Conservation (phyloP, 495 filamentous ascomycete genomes). For the Aspergillus funiculosus region DNA sequence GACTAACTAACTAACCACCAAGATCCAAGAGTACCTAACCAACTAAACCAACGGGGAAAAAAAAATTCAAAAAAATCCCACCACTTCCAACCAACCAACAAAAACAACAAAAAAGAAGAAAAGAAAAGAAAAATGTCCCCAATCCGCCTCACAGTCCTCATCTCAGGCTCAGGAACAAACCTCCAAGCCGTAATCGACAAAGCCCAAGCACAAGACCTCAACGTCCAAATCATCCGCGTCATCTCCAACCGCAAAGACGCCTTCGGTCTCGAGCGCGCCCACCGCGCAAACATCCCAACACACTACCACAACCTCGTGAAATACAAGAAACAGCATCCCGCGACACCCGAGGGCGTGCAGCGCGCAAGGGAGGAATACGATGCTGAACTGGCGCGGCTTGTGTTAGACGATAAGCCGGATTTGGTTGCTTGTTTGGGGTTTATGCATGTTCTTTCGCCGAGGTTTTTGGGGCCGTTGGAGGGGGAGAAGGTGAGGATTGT, state of each 20-base stretch:
- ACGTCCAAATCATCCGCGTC: conserved; percentile 66
- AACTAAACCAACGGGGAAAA: not conserved
- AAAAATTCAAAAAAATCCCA: not conserved
- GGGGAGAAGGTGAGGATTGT: conserved; percentile 60
- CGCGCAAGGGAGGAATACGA: conserved; percentile 67
- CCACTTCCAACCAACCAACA: not conserved
- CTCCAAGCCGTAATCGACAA: conserved; percentile 88
- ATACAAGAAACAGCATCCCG: conserved; percentile 50
- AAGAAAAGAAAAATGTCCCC: conserved; percentile 24
- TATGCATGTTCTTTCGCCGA: conserved; percentile 54
- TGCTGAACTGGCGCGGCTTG: conserved; percentile 65
- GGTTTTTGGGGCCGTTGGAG: conserved; percentile 62
- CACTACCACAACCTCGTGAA: conserved; percentile 81
- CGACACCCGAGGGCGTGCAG: conserved; percentile 39
- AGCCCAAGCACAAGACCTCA: conserved; percentile 50
- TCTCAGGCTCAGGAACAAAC: conserved; percentile 80
- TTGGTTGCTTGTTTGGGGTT: conserved; percentile 58
- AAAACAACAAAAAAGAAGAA: not conserved
- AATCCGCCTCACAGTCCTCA: conserved; percentile 55
- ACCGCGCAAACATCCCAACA: conserved; percentile 64
- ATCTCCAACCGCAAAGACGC: conserved; percentile 79
- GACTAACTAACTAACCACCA: too few species aligned
- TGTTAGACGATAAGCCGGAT: conserved; percentile 63
- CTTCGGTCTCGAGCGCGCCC: conserved; percentile 70
- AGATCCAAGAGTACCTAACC: too few species aligned